Evolutionary conservation across 2,329 filamentous ascomycete species (phyloP).

Genomic region (Ascochyta lentis): DNA sequence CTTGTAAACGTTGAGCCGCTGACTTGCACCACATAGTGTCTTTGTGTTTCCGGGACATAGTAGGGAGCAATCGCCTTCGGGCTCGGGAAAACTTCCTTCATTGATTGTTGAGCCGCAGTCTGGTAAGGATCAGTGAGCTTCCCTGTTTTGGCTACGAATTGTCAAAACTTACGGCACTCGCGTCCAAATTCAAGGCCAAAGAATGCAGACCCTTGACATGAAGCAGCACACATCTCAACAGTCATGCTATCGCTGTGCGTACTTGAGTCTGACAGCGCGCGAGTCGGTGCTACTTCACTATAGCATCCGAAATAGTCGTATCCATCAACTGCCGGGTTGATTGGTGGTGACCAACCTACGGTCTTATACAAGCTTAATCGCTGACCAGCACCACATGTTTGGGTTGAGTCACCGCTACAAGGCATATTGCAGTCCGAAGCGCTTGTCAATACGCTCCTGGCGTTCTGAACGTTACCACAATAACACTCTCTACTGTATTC

Average conservation of each 20-base stretch:
- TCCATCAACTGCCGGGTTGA: constrained; percentile 26
- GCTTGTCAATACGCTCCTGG: constrained; percentile 16
- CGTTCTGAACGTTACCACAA: constrained; percentile 26
- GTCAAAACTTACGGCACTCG: constrained; percentile 26
- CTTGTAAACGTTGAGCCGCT: constrained; percentile 32
- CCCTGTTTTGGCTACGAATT: not conserved
- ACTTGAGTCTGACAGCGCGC: constrained; percentile 42
- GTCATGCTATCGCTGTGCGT: constrained; percentile 42
- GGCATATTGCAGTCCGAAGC: constrained; percentile 32
- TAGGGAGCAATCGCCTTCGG: constrained; percentile 26
- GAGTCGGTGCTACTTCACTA: constrained; percentile 38
- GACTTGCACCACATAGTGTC: constrained; percentile 31
- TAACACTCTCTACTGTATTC: constrained; percentile 33
- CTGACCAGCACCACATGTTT: constrained; percentile 28
- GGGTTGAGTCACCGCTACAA: constrained; percentile 24
- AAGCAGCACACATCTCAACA: constrained; percentile 47
- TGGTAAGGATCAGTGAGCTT: not conserved
- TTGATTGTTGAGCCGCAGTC: constrained; percentile 32
- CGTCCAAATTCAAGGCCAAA: constrained; percentile 47
- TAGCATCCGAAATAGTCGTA: constrained; percentile 51
- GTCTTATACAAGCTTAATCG: constrained; percentile 47
- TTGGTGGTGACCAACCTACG: constrained; percentile 39
- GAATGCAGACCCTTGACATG: constrained; percentile 36
- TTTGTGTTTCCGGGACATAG: constrained; percentile 26
- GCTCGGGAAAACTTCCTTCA: constrained; percentile 15